Evolutionary conservation across 179 eudicot species (phyloP).

Genomic region (Camellia oleifera): DNA sequence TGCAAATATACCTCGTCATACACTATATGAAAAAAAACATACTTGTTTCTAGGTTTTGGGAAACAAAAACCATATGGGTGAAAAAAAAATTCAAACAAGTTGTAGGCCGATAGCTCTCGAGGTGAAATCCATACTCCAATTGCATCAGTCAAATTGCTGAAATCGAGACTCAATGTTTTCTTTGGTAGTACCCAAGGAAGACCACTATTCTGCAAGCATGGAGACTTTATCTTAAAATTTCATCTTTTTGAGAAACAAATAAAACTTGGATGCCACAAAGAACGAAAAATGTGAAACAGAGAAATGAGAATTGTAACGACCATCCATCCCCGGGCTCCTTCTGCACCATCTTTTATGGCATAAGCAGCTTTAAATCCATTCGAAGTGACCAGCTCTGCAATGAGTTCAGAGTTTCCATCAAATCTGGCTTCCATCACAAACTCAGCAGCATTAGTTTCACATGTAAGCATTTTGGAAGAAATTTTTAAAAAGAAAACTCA

Average conservation of each 20-base stretch:
- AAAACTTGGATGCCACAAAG: conserved; percentile 4
- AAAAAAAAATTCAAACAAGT: too few species aligned
- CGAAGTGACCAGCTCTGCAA: conserved; percentile 85
- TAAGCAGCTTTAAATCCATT: conserved; percentile 94
- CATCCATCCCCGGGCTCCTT: conserved; percentile 94
- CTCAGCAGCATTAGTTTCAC: conserved; percentile 11
- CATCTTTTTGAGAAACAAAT: not conserved
- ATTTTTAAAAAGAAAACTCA: not conserved
- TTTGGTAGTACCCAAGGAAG: conserved; percentile 86
- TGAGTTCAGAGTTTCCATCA: conserved; percentile 96
- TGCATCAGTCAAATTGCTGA: conserved; percentile 57
- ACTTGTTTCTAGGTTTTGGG: not conserved
- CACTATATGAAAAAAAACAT: not conserved
- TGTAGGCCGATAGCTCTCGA: not conserved
- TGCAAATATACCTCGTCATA: conserved; percentile 26
- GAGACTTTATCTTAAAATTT: conserved; percentile 17
- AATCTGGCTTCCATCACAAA: conserved; percentile 64
- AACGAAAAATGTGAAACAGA: not conserved
- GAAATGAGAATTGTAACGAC: conserved; percentile 36
- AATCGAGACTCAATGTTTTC: conserved; percentile 60
- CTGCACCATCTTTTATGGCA: conserved; percentile 97
- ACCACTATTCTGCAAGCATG: conserved; percentile 81
- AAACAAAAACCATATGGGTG: not conserved
- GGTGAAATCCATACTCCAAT: conserved; percentile 48
- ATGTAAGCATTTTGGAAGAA: conserved; percentile 2